Conservation (phyloP, 176 grass and related monocot species). For the Ensete glaucum region DNA sequence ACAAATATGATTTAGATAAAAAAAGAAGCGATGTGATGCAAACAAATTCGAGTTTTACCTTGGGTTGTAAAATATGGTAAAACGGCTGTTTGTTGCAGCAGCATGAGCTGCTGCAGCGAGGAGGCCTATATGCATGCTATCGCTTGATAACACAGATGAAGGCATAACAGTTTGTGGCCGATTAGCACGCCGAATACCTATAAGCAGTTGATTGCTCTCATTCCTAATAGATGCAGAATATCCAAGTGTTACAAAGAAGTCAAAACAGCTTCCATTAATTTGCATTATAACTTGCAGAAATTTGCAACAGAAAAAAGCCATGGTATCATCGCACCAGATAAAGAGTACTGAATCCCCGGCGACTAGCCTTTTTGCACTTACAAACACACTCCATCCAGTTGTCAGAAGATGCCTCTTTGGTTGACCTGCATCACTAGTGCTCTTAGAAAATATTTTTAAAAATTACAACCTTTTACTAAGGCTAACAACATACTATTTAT, state of each 20-base stretch:
- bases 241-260: neutral
- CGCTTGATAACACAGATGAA: slow-evolving; percentile 82
- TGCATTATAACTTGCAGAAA: neutral
- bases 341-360: slow-evolving; percentile 95
- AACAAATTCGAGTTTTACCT: slow-evolving; percentile 27
- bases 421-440: slow-evolving; percentile 53
- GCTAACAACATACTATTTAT: neutral
- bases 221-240: slow-evolving; percentile 42
- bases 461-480: neutral
- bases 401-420: slow-evolving; percentile 95
- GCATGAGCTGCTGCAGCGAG: slow-evolving; percentile 96
- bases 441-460: neutral
- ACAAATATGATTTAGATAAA: neutral
- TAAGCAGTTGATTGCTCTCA: slow-evolving; percentile 79
- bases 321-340: slow-evolving; percentile 60
- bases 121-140: slow-evolving; percentile 99
- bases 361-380: slow-evolving; percentile 75
- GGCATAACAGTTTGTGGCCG: slow-evolving; percentile 83
- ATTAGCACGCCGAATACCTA: slow-evolving; percentile 84
- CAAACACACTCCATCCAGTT: slow-evolving; percentile 95
- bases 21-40: neutral
- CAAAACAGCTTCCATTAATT: neutral
- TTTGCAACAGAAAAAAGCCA: neutral
- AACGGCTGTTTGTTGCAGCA: slow-evolving; percentile 87
- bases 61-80: slow-evolving; percentile 95